These are phyloP conservation scores for Irpex lacteus DNA, from an alignment of 1,284 basidiomycete genomes.

Conservation along the genomic window DNA sequence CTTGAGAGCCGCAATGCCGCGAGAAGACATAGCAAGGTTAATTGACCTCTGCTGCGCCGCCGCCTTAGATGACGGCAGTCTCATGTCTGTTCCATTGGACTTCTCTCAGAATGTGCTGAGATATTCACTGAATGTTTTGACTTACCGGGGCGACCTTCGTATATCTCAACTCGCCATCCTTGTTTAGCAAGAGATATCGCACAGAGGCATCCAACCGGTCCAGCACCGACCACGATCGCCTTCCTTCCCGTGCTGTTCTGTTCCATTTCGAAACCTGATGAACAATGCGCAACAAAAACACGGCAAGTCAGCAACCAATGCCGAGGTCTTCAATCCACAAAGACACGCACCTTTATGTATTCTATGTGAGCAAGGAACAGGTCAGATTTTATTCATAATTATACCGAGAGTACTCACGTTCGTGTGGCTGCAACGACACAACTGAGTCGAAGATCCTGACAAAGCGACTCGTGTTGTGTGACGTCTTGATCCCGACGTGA, in stretches of 20 bases:
- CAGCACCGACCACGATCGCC: conserved; percentile 77
- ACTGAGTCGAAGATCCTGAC: neutral
- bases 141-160: conserved; percentile 84
- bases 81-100: conserved; percentile 51
- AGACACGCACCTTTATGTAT: neutral
- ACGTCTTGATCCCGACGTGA: neutral
- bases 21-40: conserved; percentile 93
- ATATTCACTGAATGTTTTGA: conserved; percentile 4
- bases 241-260: conserved; percentile 30
- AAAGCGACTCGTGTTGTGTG: neutral
- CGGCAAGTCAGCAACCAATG: neutral
- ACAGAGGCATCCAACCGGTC: conserved; percentile 92
- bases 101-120: conserved; percentile 10
- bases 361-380: neutral
- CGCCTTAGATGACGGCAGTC: conserved; percentile 64
- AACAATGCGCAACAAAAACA: neutral
- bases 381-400: neutral
- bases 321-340: neutral
- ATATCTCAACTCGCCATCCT: conserved; percentile 90
- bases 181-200: conserved; percentile 84
- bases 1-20: conserved; percentile 87
- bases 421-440: neutral
- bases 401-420: neutral
- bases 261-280: conserved; percentile 3
- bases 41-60: conserved; percentile 80